phyloP scores from a whole-genome alignment of 306 rosid genomes.

The Geum urbanum region DNA sequence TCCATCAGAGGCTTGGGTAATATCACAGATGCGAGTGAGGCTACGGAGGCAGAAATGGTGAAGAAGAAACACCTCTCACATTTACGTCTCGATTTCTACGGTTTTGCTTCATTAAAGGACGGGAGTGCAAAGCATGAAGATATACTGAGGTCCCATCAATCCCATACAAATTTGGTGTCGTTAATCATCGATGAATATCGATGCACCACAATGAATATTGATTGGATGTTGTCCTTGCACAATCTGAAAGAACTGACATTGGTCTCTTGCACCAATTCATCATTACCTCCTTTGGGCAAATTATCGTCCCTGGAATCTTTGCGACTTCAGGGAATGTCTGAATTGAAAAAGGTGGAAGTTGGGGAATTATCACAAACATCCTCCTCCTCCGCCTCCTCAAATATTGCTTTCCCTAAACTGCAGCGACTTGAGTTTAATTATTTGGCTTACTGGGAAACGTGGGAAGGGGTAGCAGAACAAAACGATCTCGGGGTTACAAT shows the following conservation, averaged over 20 bases:
- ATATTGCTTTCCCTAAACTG: background rate
- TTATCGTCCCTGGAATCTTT: background rate
- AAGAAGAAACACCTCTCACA: background rate
- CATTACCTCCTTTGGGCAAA: conserved; percentile 17
- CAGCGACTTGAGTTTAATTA: background rate
- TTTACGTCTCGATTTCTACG: background rate
- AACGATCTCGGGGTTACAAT: background rate
- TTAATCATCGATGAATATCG: accelerated
- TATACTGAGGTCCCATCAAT: background rate
- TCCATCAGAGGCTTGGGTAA: accelerated
- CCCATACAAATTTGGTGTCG: background rate
- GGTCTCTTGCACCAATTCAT: background rate
- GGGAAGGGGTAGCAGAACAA: background rate
- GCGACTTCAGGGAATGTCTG: accelerated
- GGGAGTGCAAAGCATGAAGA: background rate
- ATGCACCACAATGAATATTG: background rate
- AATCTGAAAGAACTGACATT: background rate
- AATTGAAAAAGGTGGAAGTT: conserved; percentile 8
- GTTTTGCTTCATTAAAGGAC: too few species aligned
- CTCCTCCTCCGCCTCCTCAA: background rate
- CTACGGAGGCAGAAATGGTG: background rate
- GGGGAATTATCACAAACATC: background rate
- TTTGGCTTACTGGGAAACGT: background rate
- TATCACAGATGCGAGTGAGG: background rate
- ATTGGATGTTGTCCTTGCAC: conserved; percentile 11